A percentile compares a stretch with the other conserved stretches of the same genome.
phyloP scores from a whole-genome alignment of 805 yeast species.

The Jamesozyma hellenica region DNA sequence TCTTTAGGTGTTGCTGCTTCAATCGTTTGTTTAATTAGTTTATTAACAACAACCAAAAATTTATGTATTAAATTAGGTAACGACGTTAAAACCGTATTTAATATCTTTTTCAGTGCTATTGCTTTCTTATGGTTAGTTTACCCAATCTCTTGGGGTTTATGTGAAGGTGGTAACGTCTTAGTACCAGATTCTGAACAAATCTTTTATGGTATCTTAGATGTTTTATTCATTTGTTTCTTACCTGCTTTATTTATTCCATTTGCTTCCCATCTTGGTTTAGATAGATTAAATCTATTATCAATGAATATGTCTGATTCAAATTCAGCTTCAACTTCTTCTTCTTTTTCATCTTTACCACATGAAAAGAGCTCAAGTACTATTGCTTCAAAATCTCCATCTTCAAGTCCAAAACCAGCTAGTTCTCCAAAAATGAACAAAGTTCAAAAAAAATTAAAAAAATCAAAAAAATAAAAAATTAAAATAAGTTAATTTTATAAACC shows the following conservation, averaged over 20 bases:
- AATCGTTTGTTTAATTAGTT: slow-evolving; percentile 13
- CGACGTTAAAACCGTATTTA: slow-evolving; percentile 19
- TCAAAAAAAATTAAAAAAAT: too few relatives aligned
- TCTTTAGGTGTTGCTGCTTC: slow-evolving; percentile 30
- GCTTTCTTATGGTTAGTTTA: slow-evolving; percentile 35
- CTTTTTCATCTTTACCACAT: slow-evolving; percentile 1
- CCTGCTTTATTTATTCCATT: slow-evolving; percentile 20
- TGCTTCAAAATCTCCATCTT: slow-evolving; percentile 10
- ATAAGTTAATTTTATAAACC: too few relatives aligned
- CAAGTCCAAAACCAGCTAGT: background rate
- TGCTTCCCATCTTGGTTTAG: slow-evolving; percentile 17
- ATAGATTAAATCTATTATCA: slow-evolving; percentile 14
- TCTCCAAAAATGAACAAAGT: background rate
- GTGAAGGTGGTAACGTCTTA: slow-evolving; percentile 55
- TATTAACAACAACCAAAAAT: slow-evolving; percentile 23
- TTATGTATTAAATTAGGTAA: slow-evolving; percentile 13
- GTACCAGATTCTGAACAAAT: slow-evolving; percentile 50
- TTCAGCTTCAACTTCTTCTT: slow-evolving; percentile 2
- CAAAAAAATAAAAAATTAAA: too few relatives aligned
- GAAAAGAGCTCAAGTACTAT: slow-evolving; percentile 2
- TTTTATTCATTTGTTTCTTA: slow-evolving; percentile 32
- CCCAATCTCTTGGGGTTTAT: slow-evolving; percentile 22
- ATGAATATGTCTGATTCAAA: too few relatives aligned
- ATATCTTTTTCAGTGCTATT: slow-evolving; percentile 12
- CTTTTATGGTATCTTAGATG: slow-evolving; percentile 50